Evolutionary conservation across 805 yeast genomes (phyloP), one percentile per base, ranked within the genome.

Genomic region (Metschnikowia vanudenii): DNA sequence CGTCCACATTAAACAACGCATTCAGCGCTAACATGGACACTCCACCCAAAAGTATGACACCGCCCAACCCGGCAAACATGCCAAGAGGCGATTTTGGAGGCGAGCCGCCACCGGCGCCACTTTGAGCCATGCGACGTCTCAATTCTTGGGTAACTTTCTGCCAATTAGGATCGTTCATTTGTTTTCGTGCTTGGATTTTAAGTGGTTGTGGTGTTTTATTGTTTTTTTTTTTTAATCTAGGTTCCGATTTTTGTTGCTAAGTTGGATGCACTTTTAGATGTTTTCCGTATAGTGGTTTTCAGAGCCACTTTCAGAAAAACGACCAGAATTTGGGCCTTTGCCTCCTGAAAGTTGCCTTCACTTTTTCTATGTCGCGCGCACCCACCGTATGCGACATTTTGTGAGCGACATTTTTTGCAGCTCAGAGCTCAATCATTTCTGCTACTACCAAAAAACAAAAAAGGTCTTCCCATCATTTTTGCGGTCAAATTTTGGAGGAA

Each of bases 1-100:
- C 99, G 68, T 94, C 98, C 50, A 94, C 99, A 55, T 73, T 73
- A 57, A 71, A 73, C 48, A 54, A 49, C 12, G 59, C 57, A 39
- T 54, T 72, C 44, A 70, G 75, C 13, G 71, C 75, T 38, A 72
- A 50, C 22, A 72, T 37, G 10, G 71, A 46, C n/a, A 59, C 67
- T 31, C 75, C 76, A 26, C 75, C 76, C 49, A 73, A 59, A 28
- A 67, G 52, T 24, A 71, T 43, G 17, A 72, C 53, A 2, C 76
- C 76, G 6, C 76, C 76, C 34, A 70, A 39, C 13, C 76, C 77
- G 18, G 74, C 67, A 45, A 71, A 70, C 38, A 68, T 53, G 20
- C 69, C 71, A 32, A 64, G 54, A 26, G 76, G 75, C 7, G 65
- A 54, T 50, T 55, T 63, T 18, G 75, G 74, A 2, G 61, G 55